Evolutionary conservation across 805 yeast genomes (phyloP).

Genomic region (Starmerella bombicola): DNA sequence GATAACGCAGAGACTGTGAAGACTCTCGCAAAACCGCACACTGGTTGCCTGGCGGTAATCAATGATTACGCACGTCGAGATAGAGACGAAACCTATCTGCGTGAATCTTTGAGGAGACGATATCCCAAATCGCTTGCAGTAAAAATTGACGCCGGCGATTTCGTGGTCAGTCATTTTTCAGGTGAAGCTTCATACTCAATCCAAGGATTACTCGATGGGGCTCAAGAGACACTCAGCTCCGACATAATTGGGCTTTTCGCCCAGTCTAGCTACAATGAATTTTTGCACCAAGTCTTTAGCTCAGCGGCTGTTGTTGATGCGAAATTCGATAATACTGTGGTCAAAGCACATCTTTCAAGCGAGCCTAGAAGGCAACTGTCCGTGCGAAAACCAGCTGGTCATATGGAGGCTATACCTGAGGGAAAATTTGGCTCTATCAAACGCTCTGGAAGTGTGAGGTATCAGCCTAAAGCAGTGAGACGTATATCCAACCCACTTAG

Average conservation of each 20-base stretch:
- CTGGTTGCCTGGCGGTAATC: slow-evolving; percentile 30
- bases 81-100: slow-evolving; percentile 26
- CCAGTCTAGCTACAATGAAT: slow-evolving; percentile 30
- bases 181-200: slow-evolving; percentile 46
- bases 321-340: slow-evolving; percentile 27
- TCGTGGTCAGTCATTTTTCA: slow-evolving; percentile 44
- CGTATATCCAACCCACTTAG: slow-evolving; percentile 10
- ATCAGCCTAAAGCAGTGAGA: slow-evolving; percentile 9
- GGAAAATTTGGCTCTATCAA: slow-evolving; percentile 8
- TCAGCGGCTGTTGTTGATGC: slow-evolving; percentile 31
- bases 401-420: not conserved
- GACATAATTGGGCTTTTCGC: slow-evolving; percentile 32
- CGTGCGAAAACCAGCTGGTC: not conserved
- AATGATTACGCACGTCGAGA: slow-evolving; percentile 32
- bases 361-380: slow-evolving; percentile 33
- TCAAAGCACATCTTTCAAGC: slow-evolving; percentile 32
- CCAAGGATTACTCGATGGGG: slow-evolving; percentile 40
- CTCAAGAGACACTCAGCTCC: slow-evolving; percentile 39
- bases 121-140: slow-evolving; percentile 26
- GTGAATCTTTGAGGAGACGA: slow-evolving; percentile 27
- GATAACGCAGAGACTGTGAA: slow-evolving; percentile 46
- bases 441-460: slow-evolving; percentile 18
- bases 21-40: slow-evolving; percentile 35
- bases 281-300: slow-evolving; percentile 28
- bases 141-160: slow-evolving; percentile 33